Conservation (phyloP, 192 early-diverging fungal genomes). For the Coemansia pectinata region DNA sequence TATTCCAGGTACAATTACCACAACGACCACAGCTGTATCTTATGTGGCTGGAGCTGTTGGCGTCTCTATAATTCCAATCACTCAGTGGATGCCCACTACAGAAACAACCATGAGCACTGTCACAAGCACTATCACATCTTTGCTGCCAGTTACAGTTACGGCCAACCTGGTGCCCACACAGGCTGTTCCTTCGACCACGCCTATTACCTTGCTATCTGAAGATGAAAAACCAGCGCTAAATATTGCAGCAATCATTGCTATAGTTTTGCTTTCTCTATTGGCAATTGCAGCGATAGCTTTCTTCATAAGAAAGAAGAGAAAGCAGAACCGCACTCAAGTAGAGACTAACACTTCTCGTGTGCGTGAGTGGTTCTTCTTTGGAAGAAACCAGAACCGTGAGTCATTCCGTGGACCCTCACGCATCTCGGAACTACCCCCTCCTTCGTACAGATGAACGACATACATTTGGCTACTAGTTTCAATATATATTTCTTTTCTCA, state of each 20-base stretch:
- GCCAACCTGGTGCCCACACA: not conserved
- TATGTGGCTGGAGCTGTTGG: not conserved
- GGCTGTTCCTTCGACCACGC: not conserved
- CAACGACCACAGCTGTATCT: not conserved
- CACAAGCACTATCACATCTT: not conserved
- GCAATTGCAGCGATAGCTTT: not conserved
- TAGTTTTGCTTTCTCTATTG: not conserved
- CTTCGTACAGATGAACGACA: not conserved
- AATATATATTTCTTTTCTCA: not conserved
- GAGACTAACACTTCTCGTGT: not conserved
- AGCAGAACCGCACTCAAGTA: not conserved
- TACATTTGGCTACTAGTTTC: not conserved
- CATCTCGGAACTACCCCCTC: not conserved
- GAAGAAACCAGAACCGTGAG: not conserved
- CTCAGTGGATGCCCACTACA: not conserved
- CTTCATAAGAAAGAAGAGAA: not conserved
- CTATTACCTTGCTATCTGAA: not conserved
- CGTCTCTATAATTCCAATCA: not conserved
- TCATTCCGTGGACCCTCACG: not conserved
- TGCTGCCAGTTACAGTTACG: not conserved
- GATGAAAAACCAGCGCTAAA: not conserved
- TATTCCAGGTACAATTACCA: not conserved
- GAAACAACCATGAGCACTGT: not conserved
- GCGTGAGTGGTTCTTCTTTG: not conserved
- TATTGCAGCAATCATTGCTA: not conserved